A percentile compares a stretch with the other conserved stretches of the same genome.
Evolutionary conservation across 495 filamentous ascomycete species (phyloP).

Genomic region (Penicillium ucsense): DNA sequence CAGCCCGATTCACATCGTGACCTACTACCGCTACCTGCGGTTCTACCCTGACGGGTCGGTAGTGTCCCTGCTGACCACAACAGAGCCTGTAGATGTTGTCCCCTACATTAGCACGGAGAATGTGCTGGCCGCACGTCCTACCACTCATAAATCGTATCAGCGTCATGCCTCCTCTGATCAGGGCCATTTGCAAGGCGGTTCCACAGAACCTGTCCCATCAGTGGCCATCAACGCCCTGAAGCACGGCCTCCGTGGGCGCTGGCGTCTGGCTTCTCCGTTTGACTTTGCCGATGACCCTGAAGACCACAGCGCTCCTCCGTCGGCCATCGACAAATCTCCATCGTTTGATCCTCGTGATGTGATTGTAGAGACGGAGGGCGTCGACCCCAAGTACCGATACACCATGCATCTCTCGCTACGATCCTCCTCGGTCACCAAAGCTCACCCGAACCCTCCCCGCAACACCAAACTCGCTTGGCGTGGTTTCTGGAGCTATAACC

Average conservation of each 20-base stretch:
- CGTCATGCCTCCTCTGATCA: conserved; percentile 25
- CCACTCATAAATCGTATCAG: conserved; percentile 20
- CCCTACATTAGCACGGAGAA: conserved; percentile 54
- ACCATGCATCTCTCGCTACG: conserved; percentile 64
- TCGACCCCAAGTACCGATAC: conserved; percentile 66
- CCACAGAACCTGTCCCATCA: conserved; percentile 27
- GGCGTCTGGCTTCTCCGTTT: conserved; percentile 42
- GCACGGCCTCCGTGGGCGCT: conserved; percentile 50
- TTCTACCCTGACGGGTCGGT: conserved; percentile 86
- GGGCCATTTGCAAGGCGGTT: conserved; percentile 27
- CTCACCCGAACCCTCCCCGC: conserved; percentile 30
- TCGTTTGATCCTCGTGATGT: conserved; percentile 38
- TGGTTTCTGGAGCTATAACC: conserved; percentile 87
- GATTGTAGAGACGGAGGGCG: conserved; percentile 79
- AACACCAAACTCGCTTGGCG: conserved; percentile 86
- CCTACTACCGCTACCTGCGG: conserved; percentile 92
- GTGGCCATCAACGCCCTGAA: conserved; percentile 41
- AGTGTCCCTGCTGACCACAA: conserved; percentile 66
- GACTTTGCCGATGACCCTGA: conserved; percentile 9
- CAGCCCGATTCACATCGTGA: conserved; percentile 88
- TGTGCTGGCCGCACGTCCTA: conserved; percentile 23
- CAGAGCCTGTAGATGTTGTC: conserved; percentile 77
- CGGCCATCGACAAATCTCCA: conserved; percentile 4
- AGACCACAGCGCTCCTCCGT: neutral
- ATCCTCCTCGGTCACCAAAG: conserved; percentile 42